A percentile compares a stretch with the other conserved stretches of the same genome.
These are phyloP conservation scores for Fusarium phyllophilum DNA, from an alignment of 2,329 filamentous ascomycete genomes.

Conservation along the genomic window DNA sequence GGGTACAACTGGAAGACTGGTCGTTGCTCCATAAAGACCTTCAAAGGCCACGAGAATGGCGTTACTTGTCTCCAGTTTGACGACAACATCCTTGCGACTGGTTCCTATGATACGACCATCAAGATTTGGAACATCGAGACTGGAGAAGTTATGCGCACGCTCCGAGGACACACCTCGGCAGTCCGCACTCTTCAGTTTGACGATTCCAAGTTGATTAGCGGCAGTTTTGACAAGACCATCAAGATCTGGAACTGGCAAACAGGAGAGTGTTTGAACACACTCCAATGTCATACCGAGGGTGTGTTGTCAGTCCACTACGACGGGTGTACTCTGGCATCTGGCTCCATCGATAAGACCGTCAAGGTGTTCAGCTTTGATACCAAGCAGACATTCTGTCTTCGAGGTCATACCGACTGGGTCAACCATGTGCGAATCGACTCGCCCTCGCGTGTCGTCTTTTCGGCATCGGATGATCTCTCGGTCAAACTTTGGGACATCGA, in stretches of 20 bases:
- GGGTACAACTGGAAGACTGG: conserved; percentile 98
- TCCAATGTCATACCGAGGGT: conserved; percentile 81
- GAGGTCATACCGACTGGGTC: conserved; percentile 93
- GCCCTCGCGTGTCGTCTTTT: conserved; percentile 84
- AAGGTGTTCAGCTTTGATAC: conserved; percentile 93
- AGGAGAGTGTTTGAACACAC: conserved; percentile 84
- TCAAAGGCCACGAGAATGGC: conserved; percentile 88
- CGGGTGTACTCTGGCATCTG: conserved; percentile 83
- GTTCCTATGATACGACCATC: conserved; percentile 93
- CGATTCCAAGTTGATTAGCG: conserved; percentile 89
- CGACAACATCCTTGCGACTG: conserved; percentile 90
- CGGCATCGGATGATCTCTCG: conserved; percentile 92
- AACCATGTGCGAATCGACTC: conserved; percentile 93
- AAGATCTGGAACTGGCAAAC: conserved; percentile 98
- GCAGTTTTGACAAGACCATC: conserved; percentile 86
- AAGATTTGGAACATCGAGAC: conserved; percentile 97
- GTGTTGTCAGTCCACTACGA: conserved; percentile 92
- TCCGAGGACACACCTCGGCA: conserved; percentile 82
- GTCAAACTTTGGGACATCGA: conserved; percentile 95
- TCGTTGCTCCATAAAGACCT: conserved; percentile 82
- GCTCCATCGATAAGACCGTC: conserved; percentile 88
- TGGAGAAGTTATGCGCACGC: conserved; percentile 84
- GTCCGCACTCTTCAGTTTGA: conserved; percentile 94
- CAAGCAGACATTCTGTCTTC: conserved; percentile 80
- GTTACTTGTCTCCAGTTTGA: conserved; percentile 69